Evolutionary conservation across 257 asterid genomes (phyloP).

Genomic region (Galeopsis tetrahit): DNA sequence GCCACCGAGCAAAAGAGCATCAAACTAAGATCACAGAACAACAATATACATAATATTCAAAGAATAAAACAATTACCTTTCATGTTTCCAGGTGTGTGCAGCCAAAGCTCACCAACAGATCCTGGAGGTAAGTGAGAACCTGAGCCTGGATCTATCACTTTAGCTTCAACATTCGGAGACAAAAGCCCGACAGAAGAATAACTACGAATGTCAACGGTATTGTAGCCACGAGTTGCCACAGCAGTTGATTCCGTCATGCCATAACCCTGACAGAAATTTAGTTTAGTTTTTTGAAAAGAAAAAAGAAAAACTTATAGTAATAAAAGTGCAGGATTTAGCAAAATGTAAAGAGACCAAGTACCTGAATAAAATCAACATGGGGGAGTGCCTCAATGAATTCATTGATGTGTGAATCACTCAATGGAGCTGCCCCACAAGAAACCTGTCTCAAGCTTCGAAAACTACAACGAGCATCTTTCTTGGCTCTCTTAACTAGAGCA

Average conservation of each 20-base stretch:
- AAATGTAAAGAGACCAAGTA: slow-evolving; percentile 23
- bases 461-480: slow-evolving; percentile 34
- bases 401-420: slow-evolving; percentile 46
- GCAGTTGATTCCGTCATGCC: slow-evolving; percentile 91
- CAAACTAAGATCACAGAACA: too few relatives aligned
- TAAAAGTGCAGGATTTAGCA: background rate
- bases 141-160: slow-evolving; percentile 70
- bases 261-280: slow-evolving; percentile 64
- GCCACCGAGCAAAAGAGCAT: too few relatives aligned
- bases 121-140: slow-evolving; percentile 72
- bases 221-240: slow-evolving; percentile 73
- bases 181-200: slow-evolving; percentile 72
- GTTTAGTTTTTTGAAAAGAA: too few relatives aligned
- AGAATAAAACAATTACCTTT: slow-evolving; percentile 51
- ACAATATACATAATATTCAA: too few relatives aligned
- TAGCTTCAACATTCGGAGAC: slow-evolving; percentile 69
- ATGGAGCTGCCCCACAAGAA: slow-evolving; percentile 82
- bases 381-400: slow-evolving; percentile 66
- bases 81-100: slow-evolving; percentile 74
- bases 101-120: slow-evolving; percentile 83
- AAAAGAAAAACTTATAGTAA: background rate
- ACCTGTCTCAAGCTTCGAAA: slow-evolving; percentile 73
- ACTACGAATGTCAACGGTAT: slow-evolving; percentile 42
- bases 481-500: slow-evolving; percentile 58
- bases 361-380: slow-evolving; percentile 83